Evolutionary conservation across 768 basidiomycete genomes (phyloP), one percentile per base, ranked within the genome.

Genomic region (Hysterangium stoloniferum): DNA sequence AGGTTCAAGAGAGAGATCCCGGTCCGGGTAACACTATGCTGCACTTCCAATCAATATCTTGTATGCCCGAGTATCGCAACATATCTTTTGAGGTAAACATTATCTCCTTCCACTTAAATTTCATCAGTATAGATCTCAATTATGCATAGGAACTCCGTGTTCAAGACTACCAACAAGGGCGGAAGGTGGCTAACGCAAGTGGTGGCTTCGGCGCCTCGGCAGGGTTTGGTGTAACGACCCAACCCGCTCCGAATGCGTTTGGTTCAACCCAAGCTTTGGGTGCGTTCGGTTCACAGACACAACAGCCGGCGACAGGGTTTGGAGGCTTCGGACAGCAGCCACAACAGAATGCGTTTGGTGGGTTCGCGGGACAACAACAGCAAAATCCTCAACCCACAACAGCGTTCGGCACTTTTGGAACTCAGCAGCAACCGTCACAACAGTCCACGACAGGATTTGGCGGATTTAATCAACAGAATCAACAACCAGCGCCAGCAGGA

Each of bases 11-110:
- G 61, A 88, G 88, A 58, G 90, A 93, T 56, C 24, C 19, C 11
- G 58, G 68, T 13, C 61, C 67, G 7, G 74, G 67, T 52, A 56
- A 69, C 15, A 52, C 66, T 11, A 77, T 70, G 4, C 70, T 84
- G 35, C 83, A 86, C 54, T 95, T 85, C 64, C 90, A 94, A 65
- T 77, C 82, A 32, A 90, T 91, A 48, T 77, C 82, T 15, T 83
- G 82, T 55, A 88, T 85, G 75, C 85, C 85, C 13, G 74, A 75
- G 15, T 95, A 92, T 61, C 67, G 75, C 52, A 83, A 84, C 35
- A 81, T 76, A 54, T 93, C 89, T 19, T 77, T 87, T 54, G 90
- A 84, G 73, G 87, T 80, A 56, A n/a, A n/a, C n/a, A n/a, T n/a
- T 43, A 70, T 69, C 56, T 53, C 44, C 31, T 33, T 48, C 46